Percentiles rank a stretch among this genome's conserved stretches.
Conservation (phyloP, 176 grass and related monocot species). For the Ananas comosus region DNA sequence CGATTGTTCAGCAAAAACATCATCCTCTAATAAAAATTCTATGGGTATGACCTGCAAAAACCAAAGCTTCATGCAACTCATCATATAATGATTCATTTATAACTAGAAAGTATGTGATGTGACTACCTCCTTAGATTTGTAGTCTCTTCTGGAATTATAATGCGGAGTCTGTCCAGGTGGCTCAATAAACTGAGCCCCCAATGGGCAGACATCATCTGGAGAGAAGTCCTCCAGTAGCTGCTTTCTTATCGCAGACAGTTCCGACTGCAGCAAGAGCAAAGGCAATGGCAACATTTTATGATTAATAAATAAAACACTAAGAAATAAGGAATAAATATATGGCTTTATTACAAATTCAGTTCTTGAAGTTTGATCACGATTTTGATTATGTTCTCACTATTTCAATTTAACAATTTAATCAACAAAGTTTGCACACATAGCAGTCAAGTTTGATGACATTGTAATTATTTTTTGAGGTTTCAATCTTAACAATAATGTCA, state of each 20-base stretch:
- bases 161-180: conserved; percentile 25
- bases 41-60: conserved; percentile 56
- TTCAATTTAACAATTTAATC: too few relatives aligned
- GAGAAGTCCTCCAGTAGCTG: conserved; percentile 83
- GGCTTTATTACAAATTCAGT: background rate
- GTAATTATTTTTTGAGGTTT: too few relatives aligned
- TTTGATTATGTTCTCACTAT: too few relatives aligned
- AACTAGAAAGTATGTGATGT: background rate
- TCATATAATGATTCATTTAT: too few relatives aligned
- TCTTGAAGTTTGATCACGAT: too few relatives aligned
- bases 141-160: conserved; percentile 28
- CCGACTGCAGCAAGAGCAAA: conserved; percentile 37
- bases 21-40: conserved; percentile 66
- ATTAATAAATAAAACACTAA: conserved; percentile 2
- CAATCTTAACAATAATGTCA: too few relatives aligned
- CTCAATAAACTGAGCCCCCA: conserved; percentile 56
- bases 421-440: too few relatives aligned
- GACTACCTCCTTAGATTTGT: conserved; percentile 51
- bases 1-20: conserved; percentile 51
- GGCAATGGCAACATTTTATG: conserved; percentile 3
- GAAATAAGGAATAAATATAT: background rate
- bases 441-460: too few relatives aligned
- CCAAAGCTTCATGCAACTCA: too few relatives aligned
- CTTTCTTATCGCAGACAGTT: conserved; percentile 46
- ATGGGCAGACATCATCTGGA: conserved; percentile 48